Evolutionary conservation across 495 filamentous ascomycete species (phyloP), one percentile per base, ranked within the genome.

Genomic region (Aspergillus campestris): DNA sequence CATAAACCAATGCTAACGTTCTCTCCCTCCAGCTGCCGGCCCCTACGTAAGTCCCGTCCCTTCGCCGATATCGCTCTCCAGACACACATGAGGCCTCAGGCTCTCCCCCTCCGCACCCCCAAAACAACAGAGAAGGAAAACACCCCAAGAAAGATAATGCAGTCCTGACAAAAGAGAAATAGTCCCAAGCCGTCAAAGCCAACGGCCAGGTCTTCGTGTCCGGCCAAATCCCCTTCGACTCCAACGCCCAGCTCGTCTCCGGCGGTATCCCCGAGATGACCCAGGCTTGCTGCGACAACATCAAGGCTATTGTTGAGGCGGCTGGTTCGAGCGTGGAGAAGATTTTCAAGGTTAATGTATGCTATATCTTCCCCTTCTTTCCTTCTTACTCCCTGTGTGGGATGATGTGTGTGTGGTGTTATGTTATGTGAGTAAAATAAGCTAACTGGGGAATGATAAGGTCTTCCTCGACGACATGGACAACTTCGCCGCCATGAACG

Each of bases 161-260:
- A 34, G 36, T 8, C 45, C 40, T 10, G 36, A 18, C 40, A 15
- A 49, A 31, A 34, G 10, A 39, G 6, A 8, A 40, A 44, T 59
- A 95, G 87, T 87, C 89, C 57, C 91, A 95, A 73, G 88, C 88
- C 55, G 84, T 95, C 71, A 81, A 80, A 53, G 89, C 89, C 44
- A 81, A 86, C 45, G 77, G 77, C 39, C 74, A 82, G 53, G 83
- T 96, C 72, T 97, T 87, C 75, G 83, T 89, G 70, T 96, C 91
- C 6, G 91, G 91, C 59, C 89, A 92, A 65, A 89, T 96, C 54
- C 91, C 89, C 50, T 83, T 84, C 50, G 84, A 89, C 60, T 67
- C 78, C 51, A 53, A 77, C 42, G 89, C 87, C 51, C 83, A 82
- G 54, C 75, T 94, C 11, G 68, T 92, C 46, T 62, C 81, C 52